These are phyloP conservation scores for Ceratocystis colombiana DNA, from an alignment of 2,329 filamentous ascomycete genomes.

Conservation along the genomic window DNA sequence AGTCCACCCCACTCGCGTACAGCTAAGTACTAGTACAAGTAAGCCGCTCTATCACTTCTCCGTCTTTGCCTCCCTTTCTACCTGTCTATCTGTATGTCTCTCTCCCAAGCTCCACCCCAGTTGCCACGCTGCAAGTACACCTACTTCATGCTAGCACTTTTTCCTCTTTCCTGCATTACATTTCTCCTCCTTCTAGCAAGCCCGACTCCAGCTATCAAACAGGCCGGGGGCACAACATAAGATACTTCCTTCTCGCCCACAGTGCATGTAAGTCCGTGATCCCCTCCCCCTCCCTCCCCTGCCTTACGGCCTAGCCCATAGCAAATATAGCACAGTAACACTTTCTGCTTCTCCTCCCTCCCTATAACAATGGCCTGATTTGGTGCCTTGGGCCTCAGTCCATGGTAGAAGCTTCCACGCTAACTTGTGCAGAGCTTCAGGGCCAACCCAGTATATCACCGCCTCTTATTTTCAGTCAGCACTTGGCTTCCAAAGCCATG, in stretches of 20 bases:
- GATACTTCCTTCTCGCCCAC: too few species aligned
- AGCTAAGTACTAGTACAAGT: not conserved
- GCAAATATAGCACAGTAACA: not conserved
- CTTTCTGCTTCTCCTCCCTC: not conserved
- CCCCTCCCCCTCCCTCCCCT: not conserved
- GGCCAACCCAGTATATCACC: constrained; percentile 6
- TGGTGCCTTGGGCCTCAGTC: constrained; percentile 9
- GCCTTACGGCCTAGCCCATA: not conserved
- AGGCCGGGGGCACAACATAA: too few species aligned
- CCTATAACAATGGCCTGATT: not conserved
- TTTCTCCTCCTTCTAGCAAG: not conserved
- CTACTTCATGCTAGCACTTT: constrained; percentile 4
- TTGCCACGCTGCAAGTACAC: not conserved
- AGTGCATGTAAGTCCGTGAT: not conserved
- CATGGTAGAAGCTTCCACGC: constrained; percentile 3
- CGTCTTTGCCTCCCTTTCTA: not conserved
- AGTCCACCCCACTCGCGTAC: not conserved
- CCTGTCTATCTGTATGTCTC: not conserved
- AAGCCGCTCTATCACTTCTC: not conserved
- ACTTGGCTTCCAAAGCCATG: too few species aligned
- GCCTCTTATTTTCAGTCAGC: constrained; percentile 14
- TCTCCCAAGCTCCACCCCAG: not conserved
- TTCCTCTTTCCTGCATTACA: not conserved
- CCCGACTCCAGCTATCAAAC: not conserved
- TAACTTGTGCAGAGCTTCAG: not conserved